A percentile compares a stretch with the other conserved stretches of the same genome.
Evolutionary conservation across 2,329 filamentous ascomycete genomes (phyloP).

Genomic region (Penicillium hesseltinei): DNA sequence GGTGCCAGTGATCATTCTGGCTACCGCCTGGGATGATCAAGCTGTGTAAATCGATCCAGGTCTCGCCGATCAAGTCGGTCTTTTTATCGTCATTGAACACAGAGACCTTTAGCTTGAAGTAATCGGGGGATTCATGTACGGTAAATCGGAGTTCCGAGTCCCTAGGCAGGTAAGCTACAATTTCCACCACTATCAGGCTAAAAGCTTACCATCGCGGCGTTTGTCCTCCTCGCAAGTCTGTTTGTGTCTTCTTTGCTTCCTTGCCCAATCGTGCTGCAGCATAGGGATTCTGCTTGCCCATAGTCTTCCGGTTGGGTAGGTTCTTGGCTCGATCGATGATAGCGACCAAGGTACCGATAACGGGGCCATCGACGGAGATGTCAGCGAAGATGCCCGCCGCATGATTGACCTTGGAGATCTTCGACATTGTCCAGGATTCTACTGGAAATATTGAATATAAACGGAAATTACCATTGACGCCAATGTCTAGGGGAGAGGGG

Average conservation of each 20-base stretch:
- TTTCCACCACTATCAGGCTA: neutral
- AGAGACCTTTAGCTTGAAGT: constrained; percentile 91
- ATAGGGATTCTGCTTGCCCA: constrained; percentile 98
- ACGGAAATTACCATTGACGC: constrained; percentile 6
- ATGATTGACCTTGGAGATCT: constrained; percentile 65
- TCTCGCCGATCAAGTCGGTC: constrained; percentile 93
- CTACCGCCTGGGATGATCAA: constrained; percentile 84
- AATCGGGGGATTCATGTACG: constrained; percentile 94
- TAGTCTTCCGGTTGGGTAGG: constrained; percentile 90
- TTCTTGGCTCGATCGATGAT: constrained; percentile 96
- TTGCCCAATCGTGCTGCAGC: constrained; percentile 92
- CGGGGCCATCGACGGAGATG: constrained; percentile 86
- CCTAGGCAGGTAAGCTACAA: constrained; percentile 53
- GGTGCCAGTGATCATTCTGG: constrained; percentile 93
- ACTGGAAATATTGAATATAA: neutral
- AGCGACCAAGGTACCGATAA: constrained; percentile 88
- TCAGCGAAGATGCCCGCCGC: constrained; percentile 92
- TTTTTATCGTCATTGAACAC: constrained; percentile 98
- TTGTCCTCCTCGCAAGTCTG: constrained; percentile 89
- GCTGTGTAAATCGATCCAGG: constrained; percentile 78
- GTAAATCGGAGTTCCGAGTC: constrained; percentile 95
- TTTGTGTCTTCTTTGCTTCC: constrained; percentile 95
- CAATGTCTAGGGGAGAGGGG: constrained; percentile 10
- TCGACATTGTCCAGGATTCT: constrained; percentile 25
- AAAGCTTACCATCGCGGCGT: constrained; percentile 79